Evolutionary conservation across 202 grass and related monocot genomes (phyloP).

Genomic region (Schoenoplectus triqueter): DNA sequence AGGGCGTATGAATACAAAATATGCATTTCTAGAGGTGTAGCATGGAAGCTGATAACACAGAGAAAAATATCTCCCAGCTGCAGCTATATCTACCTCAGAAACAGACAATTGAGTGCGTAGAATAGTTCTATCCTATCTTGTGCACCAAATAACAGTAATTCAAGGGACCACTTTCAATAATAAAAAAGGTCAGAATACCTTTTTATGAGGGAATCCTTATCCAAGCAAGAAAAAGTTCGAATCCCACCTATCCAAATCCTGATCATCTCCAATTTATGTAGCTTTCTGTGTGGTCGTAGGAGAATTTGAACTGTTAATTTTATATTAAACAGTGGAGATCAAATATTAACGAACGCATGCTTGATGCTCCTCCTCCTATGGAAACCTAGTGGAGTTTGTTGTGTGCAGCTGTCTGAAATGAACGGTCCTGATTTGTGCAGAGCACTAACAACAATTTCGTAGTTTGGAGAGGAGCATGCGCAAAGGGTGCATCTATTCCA

Average conservation of each 20-base stretch:
- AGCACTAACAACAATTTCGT: background rate
- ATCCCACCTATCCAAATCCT: background rate
- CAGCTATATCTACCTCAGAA: background rate
- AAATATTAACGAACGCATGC: background rate
- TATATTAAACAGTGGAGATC: background rate
- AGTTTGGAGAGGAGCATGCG: background rate
- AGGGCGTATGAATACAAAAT: background rate
- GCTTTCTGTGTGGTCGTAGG: background rate
- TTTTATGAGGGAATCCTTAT: constrained; percentile 2
- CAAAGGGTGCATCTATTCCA: background rate
- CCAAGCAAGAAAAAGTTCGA: constrained; percentile 29
- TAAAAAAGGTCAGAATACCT: background rate
- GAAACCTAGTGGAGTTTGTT: background rate
- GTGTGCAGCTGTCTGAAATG: background rate
- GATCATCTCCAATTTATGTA: background rate
- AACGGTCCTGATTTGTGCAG: background rate
- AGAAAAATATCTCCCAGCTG: constrained; percentile 26
- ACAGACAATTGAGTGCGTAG: constrained; percentile 22
- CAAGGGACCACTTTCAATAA: constrained; percentile 29
- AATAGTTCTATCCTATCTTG: background rate
- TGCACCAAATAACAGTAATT: constrained; percentile 29
- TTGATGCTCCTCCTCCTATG: background rate
- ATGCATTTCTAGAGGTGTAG: background rate
- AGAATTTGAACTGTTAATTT: background rate
- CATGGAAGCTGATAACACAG: background rate